Conservation (phyloP, 148 eudicot species). For the Vaccinium vitisidaea region DNA sequence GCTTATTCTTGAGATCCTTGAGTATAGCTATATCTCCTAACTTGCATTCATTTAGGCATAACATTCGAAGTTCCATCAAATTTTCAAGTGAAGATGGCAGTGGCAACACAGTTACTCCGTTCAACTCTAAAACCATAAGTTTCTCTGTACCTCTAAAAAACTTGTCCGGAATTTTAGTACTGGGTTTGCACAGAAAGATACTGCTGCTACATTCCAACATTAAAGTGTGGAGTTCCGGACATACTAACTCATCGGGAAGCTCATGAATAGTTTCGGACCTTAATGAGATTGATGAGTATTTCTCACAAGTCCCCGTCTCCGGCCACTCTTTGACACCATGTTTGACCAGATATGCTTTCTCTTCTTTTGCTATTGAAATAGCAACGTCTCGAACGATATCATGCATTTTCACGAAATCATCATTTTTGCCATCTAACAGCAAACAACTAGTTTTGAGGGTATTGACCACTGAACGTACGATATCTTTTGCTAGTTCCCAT, state of each 20-base stretch:
- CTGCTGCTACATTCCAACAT: slow-evolving; percentile 4
- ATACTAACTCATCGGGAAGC: slow-evolving; percentile 5
- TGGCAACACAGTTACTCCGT: not conserved
- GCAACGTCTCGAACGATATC: slow-evolving; percentile 23
- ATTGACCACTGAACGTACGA: not conserved
- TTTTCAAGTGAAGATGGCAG: not conserved
- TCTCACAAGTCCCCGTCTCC: not conserved
- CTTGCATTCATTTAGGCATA: not conserved
- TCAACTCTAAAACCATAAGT: slow-evolving; percentile 8
- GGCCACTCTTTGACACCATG: slow-evolving; percentile 5
- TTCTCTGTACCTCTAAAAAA: not conserved
- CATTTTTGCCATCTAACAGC: not conserved
- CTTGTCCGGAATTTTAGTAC: not conserved
- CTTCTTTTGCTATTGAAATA: slow-evolving; percentile 10
- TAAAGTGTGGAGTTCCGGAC: slow-evolving; percentile 12
- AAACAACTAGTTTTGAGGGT: slow-evolving; percentile 15
- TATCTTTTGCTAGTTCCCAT: not conserved
- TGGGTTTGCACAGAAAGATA: too few species aligned
- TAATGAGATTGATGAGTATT: not conserved
- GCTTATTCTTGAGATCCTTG: not conserved
- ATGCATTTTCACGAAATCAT: slow-evolving; percentile 19
- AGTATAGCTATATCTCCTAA: not conserved
- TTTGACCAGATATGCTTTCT: slow-evolving; percentile 3
- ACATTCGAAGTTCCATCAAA: not conserved
- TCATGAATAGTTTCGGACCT: not conserved